Percentiles rank a stretch among this genome's conserved stretches.
Conservation (phyloP, 2,329 filamentous ascomycete genomes). For the Sporothrix phasma region DNA sequence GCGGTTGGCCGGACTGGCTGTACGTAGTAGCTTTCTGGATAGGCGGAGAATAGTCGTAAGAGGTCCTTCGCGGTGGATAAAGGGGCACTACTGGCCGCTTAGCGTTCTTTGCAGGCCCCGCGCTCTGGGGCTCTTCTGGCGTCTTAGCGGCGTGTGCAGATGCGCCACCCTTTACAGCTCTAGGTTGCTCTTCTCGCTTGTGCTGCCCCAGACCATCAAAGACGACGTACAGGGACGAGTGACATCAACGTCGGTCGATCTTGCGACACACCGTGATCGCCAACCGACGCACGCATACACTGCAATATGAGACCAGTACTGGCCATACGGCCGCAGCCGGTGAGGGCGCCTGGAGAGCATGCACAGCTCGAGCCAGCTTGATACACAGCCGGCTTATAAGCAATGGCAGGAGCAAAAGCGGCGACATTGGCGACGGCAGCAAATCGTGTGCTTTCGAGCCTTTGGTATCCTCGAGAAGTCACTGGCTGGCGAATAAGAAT, state of each 20-base stretch:
- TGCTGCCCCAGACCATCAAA: background rate
- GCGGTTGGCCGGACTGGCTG: background rate
- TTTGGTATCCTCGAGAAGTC: too few species aligned
- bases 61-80: background rate
- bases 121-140: too few species aligned
- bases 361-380: background rate
- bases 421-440: background rate
- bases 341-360: too few species aligned
- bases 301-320: background rate
- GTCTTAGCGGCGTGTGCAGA: background rate
- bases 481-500: conserved; percentile 35
- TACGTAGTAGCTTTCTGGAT: too few species aligned
- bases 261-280: background rate
- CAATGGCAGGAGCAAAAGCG: background rate
- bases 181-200: background rate
- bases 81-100: background rate
- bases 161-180: background rate
- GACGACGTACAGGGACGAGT: background rate
- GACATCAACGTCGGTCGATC: background rate
- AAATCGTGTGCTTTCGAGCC: background rate
- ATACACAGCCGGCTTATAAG: background rate
- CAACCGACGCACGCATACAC: background rate
- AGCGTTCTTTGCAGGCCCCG: background rate
- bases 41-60: background rate
- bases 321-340: background rate